Base-by-base conservation (phyloP, 169 alveolate species). In the Toxoplasma gondii region DNA sequence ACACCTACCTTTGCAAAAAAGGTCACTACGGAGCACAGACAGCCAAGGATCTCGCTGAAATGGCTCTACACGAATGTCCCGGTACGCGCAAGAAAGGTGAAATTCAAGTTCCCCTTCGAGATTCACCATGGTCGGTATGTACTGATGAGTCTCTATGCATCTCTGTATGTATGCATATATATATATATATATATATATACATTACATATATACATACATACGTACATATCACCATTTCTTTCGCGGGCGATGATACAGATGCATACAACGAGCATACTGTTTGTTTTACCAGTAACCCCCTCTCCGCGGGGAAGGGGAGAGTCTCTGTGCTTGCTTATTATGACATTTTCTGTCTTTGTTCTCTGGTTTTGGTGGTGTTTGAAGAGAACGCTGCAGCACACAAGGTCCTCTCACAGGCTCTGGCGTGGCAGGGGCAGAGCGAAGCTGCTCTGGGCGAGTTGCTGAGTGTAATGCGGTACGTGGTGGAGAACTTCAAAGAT, bases 391-490 rank as follows among this genome's bases (percentile, higher is more conserved):
- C 90, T 31, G 90, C 90, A 10, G 90, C 90, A 9, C 90, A 49
- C 67, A 82, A 82, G 90, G 90, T 82, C 4, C 67, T 82, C 27
- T 41, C 90, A 4, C 44, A 82, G 90, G 90, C 90, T 4, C 67
- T 82, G 31, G 90, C 53, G 34, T 29, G 38, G 27, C 90, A 82
- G 27, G 90, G 64, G 41, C 90, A 43, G 5, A 12, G 4, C 39
- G 90, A 38, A 29, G 90, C 90, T 31, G 90, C 90, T 27, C 24
- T 29, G 34, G 90, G 16, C n/a, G 90, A 82, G 90, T 67, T 82
- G 4, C 53, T 82, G 39, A 27, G 10, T 2, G 90, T 82, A 24
- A 82, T 82, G 90, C 67, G 41, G 41, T 43, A 31, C 5, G 41
- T 39, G 64, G 90, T 82, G 34, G 64, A 39, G 10, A 41, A 82